Percentiles rank a stretch among this genome's conserved stretches.
These are phyloP conservation scores for Phialophora macrospora DNA, from an alignment of 2,329 filamentous ascomycete genomes.

Conservation along the genomic window DNA sequence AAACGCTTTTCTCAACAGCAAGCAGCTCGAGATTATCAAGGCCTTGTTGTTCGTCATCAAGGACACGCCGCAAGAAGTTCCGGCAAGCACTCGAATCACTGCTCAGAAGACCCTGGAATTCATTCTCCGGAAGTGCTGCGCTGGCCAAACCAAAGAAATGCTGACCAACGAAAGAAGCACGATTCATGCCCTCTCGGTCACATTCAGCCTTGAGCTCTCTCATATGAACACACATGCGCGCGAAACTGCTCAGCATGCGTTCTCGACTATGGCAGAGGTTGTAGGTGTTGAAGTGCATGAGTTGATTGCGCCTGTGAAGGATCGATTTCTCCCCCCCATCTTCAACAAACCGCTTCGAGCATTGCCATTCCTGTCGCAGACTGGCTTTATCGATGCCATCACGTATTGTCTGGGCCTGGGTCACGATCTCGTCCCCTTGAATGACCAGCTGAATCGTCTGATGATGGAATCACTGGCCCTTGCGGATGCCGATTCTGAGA, in stretches of 20 bases:
- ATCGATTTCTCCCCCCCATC: conserved; percentile 85
- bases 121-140: conserved; percentile 77
- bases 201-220: conserved; percentile 84
- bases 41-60: conserved; percentile 98
- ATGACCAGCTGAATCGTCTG: conserved; percentile 86
- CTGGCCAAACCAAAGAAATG: conserved; percentile 79
- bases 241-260: conserved; percentile 78
- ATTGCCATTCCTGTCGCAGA: conserved; percentile 91
- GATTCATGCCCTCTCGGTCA: conserved; percentile 76
- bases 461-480: conserved; percentile 92
- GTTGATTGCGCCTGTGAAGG: conserved; percentile 85
- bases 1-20: conserved; percentile 78
- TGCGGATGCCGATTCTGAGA: conserved; percentile 93
- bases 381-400: conserved; percentile 97
- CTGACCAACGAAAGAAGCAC: conserved; percentile 68
- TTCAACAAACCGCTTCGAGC: conserved; percentile 94
- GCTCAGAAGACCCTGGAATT: conserved; percentile 83
- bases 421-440: conserved; percentile 85
- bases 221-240: conserved; percentile 97
- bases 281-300: conserved; percentile 82
- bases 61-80: conserved; percentile 92
- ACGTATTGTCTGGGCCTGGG: conserved; percentile 92
- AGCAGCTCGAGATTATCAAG: conserved; percentile 85
- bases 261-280: conserved; percentile 80
- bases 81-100: conserved; percentile 81